phyloP scores from a whole-genome alignment of 805 yeast genomes.

The Dipodascus geniculatus region DNA sequence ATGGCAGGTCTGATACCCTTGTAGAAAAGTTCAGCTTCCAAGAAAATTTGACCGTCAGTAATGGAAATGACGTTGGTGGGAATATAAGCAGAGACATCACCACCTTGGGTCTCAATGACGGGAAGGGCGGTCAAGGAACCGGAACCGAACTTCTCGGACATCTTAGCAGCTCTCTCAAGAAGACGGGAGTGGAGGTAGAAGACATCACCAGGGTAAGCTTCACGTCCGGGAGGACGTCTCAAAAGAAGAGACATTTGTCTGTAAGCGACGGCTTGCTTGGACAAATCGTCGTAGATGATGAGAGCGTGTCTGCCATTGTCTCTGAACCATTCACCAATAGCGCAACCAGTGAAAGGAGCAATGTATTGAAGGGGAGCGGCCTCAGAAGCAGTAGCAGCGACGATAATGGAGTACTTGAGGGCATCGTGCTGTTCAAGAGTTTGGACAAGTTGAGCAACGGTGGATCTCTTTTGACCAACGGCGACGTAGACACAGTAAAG shows the following conservation, averaged over 20 bases:
- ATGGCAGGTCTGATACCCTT: slow-evolving; percentile 99
- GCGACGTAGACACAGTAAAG: slow-evolving; percentile 99
- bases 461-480: slow-evolving; percentile 99
- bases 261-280: slow-evolving; percentile 99
- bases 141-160: slow-evolving; percentile 79
- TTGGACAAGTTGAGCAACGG: slow-evolving; percentile 99
- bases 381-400: slow-evolving; percentile 99
- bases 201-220: slow-evolving; percentile 95
- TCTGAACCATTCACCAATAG: slow-evolving; percentile 99
- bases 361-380: slow-evolving; percentile 99
- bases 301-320: slow-evolving; percentile 97
- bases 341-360: slow-evolving; percentile 99
- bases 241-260: slow-evolving; percentile 96
- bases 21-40: slow-evolving; percentile 99
- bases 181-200: slow-evolving; percentile 92
- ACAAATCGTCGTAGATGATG: slow-evolving; percentile 94
- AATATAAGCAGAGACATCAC: slow-evolving; percentile 96
- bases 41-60: slow-evolving; percentile 96
- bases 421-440: slow-evolving; percentile 98
- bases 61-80: slow-evolving; percentile 97
- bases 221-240: slow-evolving; percentile 97
- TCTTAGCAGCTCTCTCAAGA: slow-evolving; percentile 95
- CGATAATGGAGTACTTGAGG: slow-evolving; percentile 92
- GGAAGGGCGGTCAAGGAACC: slow-evolving; percentile 96
- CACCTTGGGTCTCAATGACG: slow-evolving; percentile 97